Base-by-base conservation (phyloP, 2,329 filamentous ascomycete species). In the Phyllosticta citriasiana region DNA sequence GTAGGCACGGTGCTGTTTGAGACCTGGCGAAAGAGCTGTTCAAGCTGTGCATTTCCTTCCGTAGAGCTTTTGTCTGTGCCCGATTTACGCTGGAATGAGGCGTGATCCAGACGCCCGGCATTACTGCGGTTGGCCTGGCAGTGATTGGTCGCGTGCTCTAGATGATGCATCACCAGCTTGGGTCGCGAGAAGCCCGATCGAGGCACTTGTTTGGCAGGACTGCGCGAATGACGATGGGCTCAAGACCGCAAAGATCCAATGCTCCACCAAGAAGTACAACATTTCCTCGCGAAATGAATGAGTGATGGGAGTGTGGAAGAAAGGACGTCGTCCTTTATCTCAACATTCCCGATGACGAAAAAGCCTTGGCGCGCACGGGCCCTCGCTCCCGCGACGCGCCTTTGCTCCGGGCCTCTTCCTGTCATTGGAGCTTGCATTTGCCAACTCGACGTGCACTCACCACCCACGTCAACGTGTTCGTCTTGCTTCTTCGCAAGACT, bases 381-480 rank as follows among this genome's bases (percentile, higher is more conserved):
- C 24, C 55, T 52, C 35, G 58, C 55, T 55, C 35, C 55, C 53
- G 58, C 58, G 58, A 47, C 53, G 53, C 58, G 57, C 57, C 25
- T 55, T 53, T 60, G 56, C 25, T 55, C 57, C 53, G 58, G 58
- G 53, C 40, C 40, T 47, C 40, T 47, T 47, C 40, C 40, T 47
- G 40, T 55, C 57, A 55, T 60, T 60, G 58, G 58, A 60, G 58
- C 58, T 60, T 55, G 50, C 53, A 53, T 33, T 55, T 54, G 40
- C 55, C 58, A 56, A 40, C 58, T 52, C 19, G 53, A 56, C 35
- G 40, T 47, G 51, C 26, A 22, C 26, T 52, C 33, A 56, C 33
- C 58, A 25, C 25, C 53, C 51, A 30, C 27, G 2, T 8, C 6
- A 3, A 22, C 26, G 25, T 30, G 58, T 56, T 33, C 14, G 19